Evolutionary conservation across 2,329 filamentous ascomycete species (phyloP), one percentile per base, ranked within the genome.

Genomic region (Aspergillus candidus): DNA sequence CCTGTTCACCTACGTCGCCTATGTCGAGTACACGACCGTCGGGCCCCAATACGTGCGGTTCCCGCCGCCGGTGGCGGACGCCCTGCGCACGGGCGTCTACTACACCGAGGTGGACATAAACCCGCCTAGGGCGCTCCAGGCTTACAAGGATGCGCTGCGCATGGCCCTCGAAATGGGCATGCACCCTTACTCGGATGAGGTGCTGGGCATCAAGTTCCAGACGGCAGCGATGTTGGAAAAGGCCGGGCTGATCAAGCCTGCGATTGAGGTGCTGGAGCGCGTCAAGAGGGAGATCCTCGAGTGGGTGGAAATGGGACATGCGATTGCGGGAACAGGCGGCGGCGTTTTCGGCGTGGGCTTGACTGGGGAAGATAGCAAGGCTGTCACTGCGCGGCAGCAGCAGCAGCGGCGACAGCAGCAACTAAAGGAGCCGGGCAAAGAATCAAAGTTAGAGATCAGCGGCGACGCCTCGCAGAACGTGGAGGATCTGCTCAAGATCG

Each of bases 121-220:
- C 47, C 81, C 87, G 3, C 77, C 84, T 46, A 76, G 85, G 43
- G 90, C 91, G 1, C 73, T 94, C 47, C 85, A 88, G 54, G 88
- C 88, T 65, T 97, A 95, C 65, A 83, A 83, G 57, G 78, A 85
- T 52, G 89, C 90, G 3, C 73, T 97, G 45, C 74, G 82, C 50
- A 76, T 84, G 40, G 88, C 88, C 45, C 72, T 82, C 39, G 82
- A 88, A 58, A 61, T 85, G 40, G 81, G 82, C 0, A 79, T 98
- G 71, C 88, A 97, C 60, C 88, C 87, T 0, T 94, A 90, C 62
- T 90, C 86, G 4, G 86, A 96, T 56, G 90, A 96, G 63, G 83
- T 96, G 30, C 76, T 96, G 54, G 93, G 93, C 7, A 82, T 97
- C 41, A 88, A 89, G 60, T 83, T 97, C 40, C 82, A 90, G 61